Conservation (phyloP, 164 flowering plant genomes). For the Vitis amurensis region DNA sequence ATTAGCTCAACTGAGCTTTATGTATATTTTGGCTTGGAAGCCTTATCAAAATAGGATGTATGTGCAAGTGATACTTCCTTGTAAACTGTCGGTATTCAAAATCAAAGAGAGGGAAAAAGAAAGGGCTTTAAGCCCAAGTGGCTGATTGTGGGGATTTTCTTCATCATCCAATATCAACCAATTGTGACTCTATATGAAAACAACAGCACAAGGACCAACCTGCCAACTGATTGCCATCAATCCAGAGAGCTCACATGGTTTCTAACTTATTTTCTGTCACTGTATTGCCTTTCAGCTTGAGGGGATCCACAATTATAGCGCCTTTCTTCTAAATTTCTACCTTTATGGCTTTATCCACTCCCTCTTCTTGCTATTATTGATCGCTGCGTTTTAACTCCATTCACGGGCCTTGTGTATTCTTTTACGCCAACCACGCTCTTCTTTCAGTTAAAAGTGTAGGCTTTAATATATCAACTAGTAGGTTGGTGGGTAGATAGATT, state of each 20-base stretch:
- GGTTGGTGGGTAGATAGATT: not conserved
- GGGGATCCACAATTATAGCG: not conserved
- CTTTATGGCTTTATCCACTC: too few relatives aligned
- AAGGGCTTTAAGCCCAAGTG: too few relatives aligned
- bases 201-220: slow-evolving; percentile 19
- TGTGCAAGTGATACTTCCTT: too few relatives aligned
- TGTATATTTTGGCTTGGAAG: too few relatives aligned
- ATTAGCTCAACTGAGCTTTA: too few relatives aligned
- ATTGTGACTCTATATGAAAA: slow-evolving; percentile 11
- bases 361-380: not conserved
- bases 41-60: too few relatives aligned
- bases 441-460: not conserved
- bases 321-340: not conserved
- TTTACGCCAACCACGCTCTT: slow-evolving; percentile 1
- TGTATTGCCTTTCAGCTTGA: slow-evolving; percentile 4
- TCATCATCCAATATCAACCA: not conserved
- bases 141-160: not conserved
- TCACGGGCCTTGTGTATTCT: slow-evolving; percentile 11
- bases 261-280: slow-evolving; percentile 13
- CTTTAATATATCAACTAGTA: not conserved
- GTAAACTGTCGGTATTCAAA: too few relatives aligned
- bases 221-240: slow-evolving; percentile 10
- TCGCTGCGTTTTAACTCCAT: slow-evolving; percentile 8
- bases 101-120: too few relatives aligned
- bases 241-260: slow-evolving; percentile 11